Evolutionary conservation across 805 yeast genomes (phyloP).

Genomic region (Candida nitratophila): DNA sequence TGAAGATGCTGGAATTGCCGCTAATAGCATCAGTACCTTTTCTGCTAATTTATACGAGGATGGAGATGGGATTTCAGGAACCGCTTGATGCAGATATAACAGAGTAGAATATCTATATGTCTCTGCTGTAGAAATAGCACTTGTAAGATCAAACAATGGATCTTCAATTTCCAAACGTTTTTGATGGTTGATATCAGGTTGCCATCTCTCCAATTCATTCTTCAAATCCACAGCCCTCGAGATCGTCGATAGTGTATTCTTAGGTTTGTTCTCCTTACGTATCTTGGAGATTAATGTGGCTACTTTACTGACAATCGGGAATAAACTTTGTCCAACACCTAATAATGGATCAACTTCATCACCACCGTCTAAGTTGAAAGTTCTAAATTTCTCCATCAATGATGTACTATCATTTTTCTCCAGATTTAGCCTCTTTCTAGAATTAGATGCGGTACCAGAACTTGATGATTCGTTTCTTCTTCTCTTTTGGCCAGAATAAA

Average conservation of each 20-base stretch:
- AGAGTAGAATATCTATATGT: slow-evolving; percentile 57
- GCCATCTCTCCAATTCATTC: slow-evolving; percentile 49
- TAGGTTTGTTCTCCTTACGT: slow-evolving; percentile 17
- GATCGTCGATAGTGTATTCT: slow-evolving; percentile 39
- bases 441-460: background rate
- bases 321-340: slow-evolving; percentile 61
- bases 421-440: too few species aligned
- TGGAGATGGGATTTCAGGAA: slow-evolving; percentile 57
- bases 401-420: background rate
- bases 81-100: slow-evolving; percentile 59
- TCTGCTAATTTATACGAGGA: slow-evolving; percentile 51
- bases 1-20: slow-evolving; percentile 55
- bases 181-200: slow-evolving; percentile 29
- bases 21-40: slow-evolving; percentile 50
- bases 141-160: slow-evolving; percentile 47
- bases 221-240: slow-evolving; percentile 50
- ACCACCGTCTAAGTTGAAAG: slow-evolving; percentile 26
- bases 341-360: slow-evolving; percentile 54
- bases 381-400: slow-evolving; percentile 34
- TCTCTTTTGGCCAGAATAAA: background rate
- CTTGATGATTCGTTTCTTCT: background rate
- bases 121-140: slow-evolving; percentile 64
- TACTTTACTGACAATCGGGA: slow-evolving; percentile 58
- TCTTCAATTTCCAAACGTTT: slow-evolving; percentile 25
- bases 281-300: slow-evolving; percentile 44